Percentiles rank a stretch among this genome's conserved stretches.
Evolutionary conservation across 2,329 filamentous ascomycete species (phyloP).

Genomic region (Epichloe festucae): DNA sequence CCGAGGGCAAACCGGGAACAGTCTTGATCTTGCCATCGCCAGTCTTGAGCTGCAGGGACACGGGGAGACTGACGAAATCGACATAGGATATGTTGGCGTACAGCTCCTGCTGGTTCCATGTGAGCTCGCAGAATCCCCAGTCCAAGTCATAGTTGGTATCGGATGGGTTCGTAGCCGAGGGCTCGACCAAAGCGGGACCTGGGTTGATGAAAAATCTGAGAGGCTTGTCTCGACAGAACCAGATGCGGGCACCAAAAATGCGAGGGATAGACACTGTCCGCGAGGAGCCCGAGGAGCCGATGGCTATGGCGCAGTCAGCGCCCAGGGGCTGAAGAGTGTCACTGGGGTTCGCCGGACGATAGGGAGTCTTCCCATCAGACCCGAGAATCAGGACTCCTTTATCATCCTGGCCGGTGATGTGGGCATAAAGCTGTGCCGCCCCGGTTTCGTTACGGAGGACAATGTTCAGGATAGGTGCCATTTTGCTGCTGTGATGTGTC

Average conservation of each 20-base stretch:
- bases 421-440: constrained; percentile 46
- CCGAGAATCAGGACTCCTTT: constrained; percentile 49
- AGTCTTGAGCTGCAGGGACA: constrained; percentile 40
- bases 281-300: constrained; percentile 48
- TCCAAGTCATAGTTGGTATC: constrained; percentile 48
- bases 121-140: constrained; percentile 61
- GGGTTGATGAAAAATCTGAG: constrained; percentile 61
- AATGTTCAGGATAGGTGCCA: constrained; percentile 34
- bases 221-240: constrained; percentile 49
- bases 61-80: constrained; percentile 59
- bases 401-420: constrained; percentile 52
- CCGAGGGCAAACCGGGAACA: constrained; percentile 35
- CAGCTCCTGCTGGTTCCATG: constrained; percentile 46
- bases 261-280: constrained; percentile 53
- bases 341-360: constrained; percentile 49
- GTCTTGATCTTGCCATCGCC: constrained; percentile 28
- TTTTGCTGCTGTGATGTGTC: background rate
- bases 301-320: constrained; percentile 47
- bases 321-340: constrained; percentile 35
- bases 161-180: constrained; percentile 51
- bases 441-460: constrained; percentile 52
- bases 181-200: constrained; percentile 60
- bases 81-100: constrained; percentile 63
- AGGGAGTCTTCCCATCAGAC: constrained; percentile 51
- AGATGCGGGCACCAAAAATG: constrained; percentile 58